Conservation (phyloP, 78 protist species). For the Anaeramoeba ignava region DNA sequence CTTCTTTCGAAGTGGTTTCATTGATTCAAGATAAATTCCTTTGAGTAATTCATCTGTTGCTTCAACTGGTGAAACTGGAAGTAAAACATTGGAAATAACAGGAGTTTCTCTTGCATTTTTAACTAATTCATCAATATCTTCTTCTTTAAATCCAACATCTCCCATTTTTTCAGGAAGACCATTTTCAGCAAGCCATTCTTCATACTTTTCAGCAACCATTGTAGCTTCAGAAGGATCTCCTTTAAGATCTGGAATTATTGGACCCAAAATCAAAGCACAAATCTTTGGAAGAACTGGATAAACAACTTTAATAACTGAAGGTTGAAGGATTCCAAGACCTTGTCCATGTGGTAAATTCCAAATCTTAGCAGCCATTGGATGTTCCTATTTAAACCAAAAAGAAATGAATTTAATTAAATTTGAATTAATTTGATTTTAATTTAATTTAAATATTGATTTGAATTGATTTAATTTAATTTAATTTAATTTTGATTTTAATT, state of each 20-base stretch:
- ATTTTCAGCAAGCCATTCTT: not conserved
- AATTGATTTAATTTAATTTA: no score
- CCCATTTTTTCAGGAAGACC: not conserved
- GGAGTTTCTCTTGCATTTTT: not conserved
- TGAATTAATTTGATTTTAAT: no score
- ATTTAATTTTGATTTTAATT: no score
- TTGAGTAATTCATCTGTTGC: no score
- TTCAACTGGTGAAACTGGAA: no score
- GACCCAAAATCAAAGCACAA: not conserved
- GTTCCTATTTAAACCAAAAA: no score
- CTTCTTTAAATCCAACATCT: not conserved
- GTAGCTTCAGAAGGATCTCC: not conserved
- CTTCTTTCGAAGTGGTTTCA: no score
- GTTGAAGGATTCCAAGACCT: not conserved
- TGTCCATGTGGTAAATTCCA: not conserved
- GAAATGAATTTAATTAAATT: no score
- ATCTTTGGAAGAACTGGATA: not conserved
- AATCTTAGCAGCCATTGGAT: not conserved
- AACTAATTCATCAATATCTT: not conserved
- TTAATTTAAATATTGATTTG: no score
- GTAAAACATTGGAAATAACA: no score
- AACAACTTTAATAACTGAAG: not conserved
- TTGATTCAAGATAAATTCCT: no score
- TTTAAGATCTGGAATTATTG: not conserved
- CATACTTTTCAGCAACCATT: not conserved